Base-by-base conservation (phyloP, 2,329 filamentous ascomycete species). In the Rhexocercosporidium sp. region DNA sequence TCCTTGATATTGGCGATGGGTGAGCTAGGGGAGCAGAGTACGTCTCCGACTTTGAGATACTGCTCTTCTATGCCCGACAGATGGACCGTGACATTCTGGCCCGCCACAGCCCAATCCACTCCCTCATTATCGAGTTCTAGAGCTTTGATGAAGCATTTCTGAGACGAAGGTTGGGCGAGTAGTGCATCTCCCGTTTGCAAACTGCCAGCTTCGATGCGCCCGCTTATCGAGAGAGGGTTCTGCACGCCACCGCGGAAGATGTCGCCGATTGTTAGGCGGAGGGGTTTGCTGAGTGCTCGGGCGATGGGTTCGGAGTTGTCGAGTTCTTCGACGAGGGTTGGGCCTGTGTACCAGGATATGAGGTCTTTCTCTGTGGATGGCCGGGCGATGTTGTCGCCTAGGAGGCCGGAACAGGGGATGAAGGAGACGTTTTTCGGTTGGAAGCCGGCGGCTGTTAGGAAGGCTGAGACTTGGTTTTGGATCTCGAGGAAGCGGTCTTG, bases 101-200 rank as follows among this genome's bases (percentile, higher is more conserved):
- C 95, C 0, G 95, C 94, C 16, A 97, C 94, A 0, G 92, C 93
- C 93, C 94, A 99, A 67, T 97, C 94, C 14, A 85, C 87, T 0
- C 86, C 81, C 60, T 92, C 87, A 25, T 88, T 85, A 76, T 95
- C 91, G 11, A 94, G 85, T 77, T 96, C 90, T 57, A 99, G 84
- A 3, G 88, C 90, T 77, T 95, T 97, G 78, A 98, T 86, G 60
- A 88, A 89, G 1, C 93, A 94, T 44, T 87, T 90, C 77, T 97
- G 92, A 27, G 89, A 90, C 63, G 92, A 92, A 0, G 96, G 96
- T 78, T 96, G 91, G 1, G 93, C 87, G 5, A 94, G 77, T 16
- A 98, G 82, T 0, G 86, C 85, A 75, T 99, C 96, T 25, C 95
- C 96, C 18, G 91, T 83, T 78, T 99, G 96, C 1, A 97, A 78